Evolutionary conservation across 176 grass and related monocot species (phyloP), one percentile per base, ranked within the genome.

Genomic region (Avena eriantha): DNA sequence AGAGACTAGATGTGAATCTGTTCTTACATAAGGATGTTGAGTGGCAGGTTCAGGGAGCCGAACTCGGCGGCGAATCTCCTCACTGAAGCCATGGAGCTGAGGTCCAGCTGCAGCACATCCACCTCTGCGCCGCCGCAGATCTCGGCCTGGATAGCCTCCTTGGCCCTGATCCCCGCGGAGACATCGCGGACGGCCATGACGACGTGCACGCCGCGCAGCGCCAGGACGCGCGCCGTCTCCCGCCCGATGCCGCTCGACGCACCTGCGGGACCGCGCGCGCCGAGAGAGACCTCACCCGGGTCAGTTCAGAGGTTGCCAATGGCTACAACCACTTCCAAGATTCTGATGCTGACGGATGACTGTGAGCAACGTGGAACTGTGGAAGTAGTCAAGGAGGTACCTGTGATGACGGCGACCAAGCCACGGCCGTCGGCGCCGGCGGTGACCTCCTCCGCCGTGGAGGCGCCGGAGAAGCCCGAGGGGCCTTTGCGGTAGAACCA

Each of bases 1-100:
- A 73, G n/a, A 74, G 39, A 41, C 39, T 15, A 14, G 10, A 3
- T 8, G 13, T 5, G 23, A 3, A 33, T 33, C 8, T 76, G 73
- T 53, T 10, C 48, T 91, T 89, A 93, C 93, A 95, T 91, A 43
- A 95, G 79, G 23, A 96, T 88, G 79, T 88, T 92, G 84, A 96
- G 87, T 9, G 89, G 69, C 21, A 93, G 75, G 78, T 84, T 90
- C 18, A 93, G 55, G 46, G 87, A 75, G 69, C 31, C 79, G 64
- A 96, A 93, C 24, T 88, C 36, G 3, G 74, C 64, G 17, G 89
- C 85, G 87, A 93, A 96, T 33, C 78, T 87, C 78, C 83, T 85
- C 0, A 93, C 92, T 0, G 92, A 93, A 82, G 69, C 73, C 69
- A 92, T 93, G 58, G 90, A 96, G 78, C 89, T 90, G 41, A 96